Evolutionary conservation across 2,329 filamentous ascomycete genomes (phyloP).

Genomic region (Grosmannia penicillata): DNA sequence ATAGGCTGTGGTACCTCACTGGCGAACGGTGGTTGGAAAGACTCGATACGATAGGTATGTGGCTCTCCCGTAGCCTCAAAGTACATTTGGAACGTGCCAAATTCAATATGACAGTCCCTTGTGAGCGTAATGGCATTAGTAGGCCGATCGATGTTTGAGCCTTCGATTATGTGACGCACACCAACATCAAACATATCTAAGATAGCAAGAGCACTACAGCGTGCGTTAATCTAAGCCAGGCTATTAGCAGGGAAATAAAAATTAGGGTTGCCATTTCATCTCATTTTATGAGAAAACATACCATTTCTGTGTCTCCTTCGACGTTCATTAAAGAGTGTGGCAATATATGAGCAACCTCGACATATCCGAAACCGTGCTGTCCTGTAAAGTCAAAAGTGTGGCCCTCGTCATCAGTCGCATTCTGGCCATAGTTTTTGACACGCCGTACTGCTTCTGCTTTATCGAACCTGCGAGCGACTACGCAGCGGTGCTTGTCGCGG

Average conservation of each 20-base stretch:
- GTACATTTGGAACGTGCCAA: background rate
- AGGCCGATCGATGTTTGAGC: background rate
- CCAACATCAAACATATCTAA: constrained; percentile 3
- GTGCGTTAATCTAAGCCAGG: background rate
- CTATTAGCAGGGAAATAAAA: background rate
- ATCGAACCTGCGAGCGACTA: constrained; percentile 1
- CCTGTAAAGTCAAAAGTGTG: background rate
- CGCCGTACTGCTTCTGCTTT: background rate
- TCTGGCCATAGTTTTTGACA: background rate
- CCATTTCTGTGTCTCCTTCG: background rate
- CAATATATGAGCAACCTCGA: constrained; percentile 1
- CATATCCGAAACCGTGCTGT: background rate
- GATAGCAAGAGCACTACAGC: background rate
- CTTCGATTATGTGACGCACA: background rate
- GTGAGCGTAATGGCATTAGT: constrained; percentile 1
- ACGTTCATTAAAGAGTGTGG: background rate
- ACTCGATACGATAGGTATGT: constrained; percentile 1
- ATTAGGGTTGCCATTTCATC: no score
- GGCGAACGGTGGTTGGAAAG: background rate
- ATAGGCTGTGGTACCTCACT: background rate
- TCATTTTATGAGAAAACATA: background rate
- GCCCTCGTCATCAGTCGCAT: background rate
- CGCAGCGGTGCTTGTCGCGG: constrained; percentile 2
- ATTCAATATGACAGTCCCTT: background rate
- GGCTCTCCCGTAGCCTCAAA: background rate